A percentile compares a stretch with the other conserved stretches of the same genome.
Evolutionary conservation across 345 rosid genomes (phyloP).

Genomic region (Eutrema heterophyllum): DNA sequence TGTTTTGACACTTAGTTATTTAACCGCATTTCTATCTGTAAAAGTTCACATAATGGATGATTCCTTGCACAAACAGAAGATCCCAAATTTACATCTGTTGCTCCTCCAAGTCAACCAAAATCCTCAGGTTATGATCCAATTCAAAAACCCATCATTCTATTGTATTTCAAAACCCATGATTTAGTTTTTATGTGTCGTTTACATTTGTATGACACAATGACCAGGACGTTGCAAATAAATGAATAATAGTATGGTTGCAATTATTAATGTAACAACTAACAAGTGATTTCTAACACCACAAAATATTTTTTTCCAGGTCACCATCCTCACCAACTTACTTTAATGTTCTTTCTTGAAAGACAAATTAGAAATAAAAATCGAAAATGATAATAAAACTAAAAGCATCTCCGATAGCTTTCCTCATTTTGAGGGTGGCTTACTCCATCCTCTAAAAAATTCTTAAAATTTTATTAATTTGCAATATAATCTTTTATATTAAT

Average conservation of each 20-base stretch:
- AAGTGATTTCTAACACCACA: conserved; percentile 14
- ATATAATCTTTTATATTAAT: too few species aligned
- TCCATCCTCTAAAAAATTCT: too few species aligned
- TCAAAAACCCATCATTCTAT: neutral
- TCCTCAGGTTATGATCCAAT: conserved; percentile 7
- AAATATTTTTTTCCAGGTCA: conserved; percentile 5
- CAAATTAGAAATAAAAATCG: too few species aligned
- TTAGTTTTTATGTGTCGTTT: neutral
- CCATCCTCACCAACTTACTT: conserved; percentile 20
- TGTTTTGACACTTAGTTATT: conserved; percentile 26
- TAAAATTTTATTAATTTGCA: too few species aligned
- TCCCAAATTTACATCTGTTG: conserved; percentile 14
- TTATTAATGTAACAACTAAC: conserved; percentile 18
- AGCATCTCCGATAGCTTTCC: too few species aligned
- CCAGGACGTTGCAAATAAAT: too few species aligned
- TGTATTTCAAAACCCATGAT: neutral
- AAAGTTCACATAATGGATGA: conserved; percentile 13
- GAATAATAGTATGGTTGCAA: conserved; percentile 1
- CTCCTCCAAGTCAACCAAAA: conserved; percentile 27
- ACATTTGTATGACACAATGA: neutral
- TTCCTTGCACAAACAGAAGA: conserved; percentile 32
- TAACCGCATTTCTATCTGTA: conserved; percentile 11
- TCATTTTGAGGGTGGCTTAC: too few species aligned
- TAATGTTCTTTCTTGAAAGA: conserved; percentile 17
- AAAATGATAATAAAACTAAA: neutral